Percentiles rank a stretch among this genome's conserved stretches.
Conservation (phyloP, 148 eudicot species). For the Bassia scoparia region DNA sequence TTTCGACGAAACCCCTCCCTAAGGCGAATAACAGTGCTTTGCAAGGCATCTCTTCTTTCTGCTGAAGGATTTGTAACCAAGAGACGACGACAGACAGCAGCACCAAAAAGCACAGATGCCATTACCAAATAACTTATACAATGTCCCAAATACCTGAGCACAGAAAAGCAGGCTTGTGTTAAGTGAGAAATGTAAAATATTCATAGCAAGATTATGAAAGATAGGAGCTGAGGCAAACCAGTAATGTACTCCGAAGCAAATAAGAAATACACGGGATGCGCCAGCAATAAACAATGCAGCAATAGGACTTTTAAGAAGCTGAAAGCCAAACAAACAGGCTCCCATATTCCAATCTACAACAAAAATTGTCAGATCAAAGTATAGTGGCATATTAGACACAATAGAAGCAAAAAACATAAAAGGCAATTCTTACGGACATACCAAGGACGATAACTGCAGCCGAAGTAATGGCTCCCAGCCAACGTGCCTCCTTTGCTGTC, state of each 20-base stretch:
- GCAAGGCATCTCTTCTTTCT: conserved; percentile 96
- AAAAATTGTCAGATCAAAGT: conserved; percentile 2
- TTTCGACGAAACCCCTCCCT: conserved; percentile 89
- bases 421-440: conserved; percentile 25
- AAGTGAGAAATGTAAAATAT: neutral
- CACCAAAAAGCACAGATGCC: conserved; percentile 93
- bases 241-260: conserved; percentile 96
- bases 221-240: conserved; percentile 52
- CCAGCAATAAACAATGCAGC: conserved; percentile 92
- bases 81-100: conserved; percentile 94
- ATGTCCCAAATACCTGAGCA: conserved; percentile 85
- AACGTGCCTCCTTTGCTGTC: conserved; percentile 81
- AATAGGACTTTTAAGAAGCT: conserved; percentile 82
- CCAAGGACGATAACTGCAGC: conserved; percentile 94
- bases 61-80: conserved; percentile 82
- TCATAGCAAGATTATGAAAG: neutral
- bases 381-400: neutral
- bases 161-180: conserved; percentile 12
- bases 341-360: conserved; percentile 96
- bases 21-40: conserved; percentile 91
- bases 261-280: conserved; percentile 81
- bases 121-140: conserved; percentile 94
- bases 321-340: conserved; percentile 89
- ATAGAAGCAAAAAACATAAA: conserved; percentile 8
- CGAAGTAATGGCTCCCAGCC: conserved; percentile 96